phyloP scores from a whole-genome alignment of 257 asterid species.

The Eustoma russellianum region DNA sequence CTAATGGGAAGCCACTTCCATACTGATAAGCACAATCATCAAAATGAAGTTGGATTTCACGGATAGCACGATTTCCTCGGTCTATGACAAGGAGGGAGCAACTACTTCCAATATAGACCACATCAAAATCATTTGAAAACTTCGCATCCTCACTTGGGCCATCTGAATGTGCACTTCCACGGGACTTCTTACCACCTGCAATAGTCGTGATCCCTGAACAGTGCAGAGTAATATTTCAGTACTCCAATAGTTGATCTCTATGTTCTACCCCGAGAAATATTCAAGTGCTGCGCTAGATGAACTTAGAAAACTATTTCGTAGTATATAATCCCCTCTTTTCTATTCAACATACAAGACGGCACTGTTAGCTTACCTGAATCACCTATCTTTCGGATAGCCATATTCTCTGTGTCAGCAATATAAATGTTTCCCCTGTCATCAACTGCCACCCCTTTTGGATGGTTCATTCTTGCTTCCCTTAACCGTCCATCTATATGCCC shows the following conservation, averaged over 20 bases:
- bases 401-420: conserved; percentile 78
- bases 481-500: conserved; percentile 80
- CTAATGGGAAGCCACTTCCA: conserved; percentile 83
- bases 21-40: conserved; percentile 99
- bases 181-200: conserved; percentile 89
- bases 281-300: too few species aligned
- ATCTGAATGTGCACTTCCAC: conserved; percentile 82
- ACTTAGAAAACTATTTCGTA: too few species aligned
- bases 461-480: conserved; percentile 83
- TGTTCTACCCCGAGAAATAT: too few species aligned
- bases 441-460: conserved; percentile 84
- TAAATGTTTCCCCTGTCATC: conserved; percentile 86
- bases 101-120: conserved; percentile 88
- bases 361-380: conserved; percentile 50
- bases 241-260: neutral
- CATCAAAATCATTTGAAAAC: conserved; percentile 88
- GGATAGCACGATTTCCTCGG: conserved; percentile 83
- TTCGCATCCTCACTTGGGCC: conserved; percentile 98
- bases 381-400: conserved; percentile 89
- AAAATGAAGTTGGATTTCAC: conserved; percentile 88
- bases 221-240: neutral
- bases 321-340: too few species aligned
- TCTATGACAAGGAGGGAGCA: conserved; percentile 96
- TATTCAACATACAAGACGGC: neutral
- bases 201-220: conserved; percentile 76